These are phyloP conservation scores for Macrophomina pseudophaseolina DNA, from an alignment of 2,329 filamentous ascomycete species.

Conservation along the genomic window DNA sequence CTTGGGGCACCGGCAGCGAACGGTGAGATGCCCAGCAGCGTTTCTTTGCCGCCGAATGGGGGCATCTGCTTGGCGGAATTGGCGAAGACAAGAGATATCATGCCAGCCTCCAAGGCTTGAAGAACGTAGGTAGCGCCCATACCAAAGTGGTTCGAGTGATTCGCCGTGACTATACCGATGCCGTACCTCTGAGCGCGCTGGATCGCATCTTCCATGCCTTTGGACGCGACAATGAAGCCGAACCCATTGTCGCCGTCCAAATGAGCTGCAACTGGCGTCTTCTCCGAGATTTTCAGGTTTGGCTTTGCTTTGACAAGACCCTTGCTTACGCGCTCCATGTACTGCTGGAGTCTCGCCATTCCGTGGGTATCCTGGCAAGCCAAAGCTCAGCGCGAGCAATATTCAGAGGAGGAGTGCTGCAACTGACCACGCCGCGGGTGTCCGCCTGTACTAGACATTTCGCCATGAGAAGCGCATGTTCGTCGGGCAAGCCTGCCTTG, in stretches of 20 bases:
- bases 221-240: conserved; percentile 36
- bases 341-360: conserved; percentile 10
- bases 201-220: conserved; percentile 33
- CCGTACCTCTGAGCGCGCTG: conserved; percentile 31
- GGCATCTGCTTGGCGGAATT: conserved; percentile 57
- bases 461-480: conserved; percentile 7
- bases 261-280: conserved; percentile 36
- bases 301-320: conserved; percentile 13
- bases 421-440: neutral
- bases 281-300: conserved; percentile 26
- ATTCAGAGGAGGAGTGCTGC: neutral
- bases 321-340: conserved; percentile 4
- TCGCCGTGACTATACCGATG: conserved; percentile 34
- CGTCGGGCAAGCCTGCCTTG: neutral
- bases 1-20: conserved; percentile 28
- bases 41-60: conserved; percentile 38
- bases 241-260: conserved; percentile 39
- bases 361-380: neutral
- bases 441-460: neutral
- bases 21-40: conserved; percentile 28
- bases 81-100: conserved; percentile 74
- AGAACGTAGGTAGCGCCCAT: conserved; percentile 37
- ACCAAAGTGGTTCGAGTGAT: conserved; percentile 36
- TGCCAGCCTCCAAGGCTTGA: conserved; percentile 44
- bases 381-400: neutral